Percentiles rank a stretch among this genome's conserved stretches.
Conservation (phyloP, 495 filamentous ascomycete genomes). For the Darksidea phi region DNA sequence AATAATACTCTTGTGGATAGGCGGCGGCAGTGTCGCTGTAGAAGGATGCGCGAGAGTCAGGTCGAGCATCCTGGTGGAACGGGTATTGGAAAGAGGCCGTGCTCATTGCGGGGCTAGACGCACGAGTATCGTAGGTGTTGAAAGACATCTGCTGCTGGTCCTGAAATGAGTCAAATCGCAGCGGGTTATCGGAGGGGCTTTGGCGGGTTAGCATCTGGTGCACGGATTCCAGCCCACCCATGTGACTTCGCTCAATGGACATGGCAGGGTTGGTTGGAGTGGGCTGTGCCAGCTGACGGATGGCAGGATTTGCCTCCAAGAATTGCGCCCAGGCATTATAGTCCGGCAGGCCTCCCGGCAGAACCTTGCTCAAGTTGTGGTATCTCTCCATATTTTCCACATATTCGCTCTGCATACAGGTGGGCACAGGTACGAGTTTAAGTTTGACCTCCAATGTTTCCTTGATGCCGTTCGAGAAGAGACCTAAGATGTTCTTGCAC, state of each 20-base stretch:
- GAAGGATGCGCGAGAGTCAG: constrained; percentile 49
- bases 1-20: neutral
- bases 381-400: constrained; percentile 62
- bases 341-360: constrained; percentile 62
- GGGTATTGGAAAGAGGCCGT: constrained; percentile 33
- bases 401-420: constrained; percentile 67
- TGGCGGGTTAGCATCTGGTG: constrained; percentile 34
- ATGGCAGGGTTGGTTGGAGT: neutral
- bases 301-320: constrained; percentile 40
- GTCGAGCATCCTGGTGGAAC: constrained; percentile 40
- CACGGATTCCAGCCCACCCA: constrained; percentile 28
- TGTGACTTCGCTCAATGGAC: neutral
- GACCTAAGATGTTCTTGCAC: constrained; percentile 74
- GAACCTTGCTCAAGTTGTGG: constrained; percentile 58
- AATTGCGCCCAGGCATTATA: constrained; percentile 58
- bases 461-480: constrained; percentile 78
- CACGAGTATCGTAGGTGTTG: constrained; percentile 39
- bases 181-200: neutral
- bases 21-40: constrained; percentile 29
- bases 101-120: constrained; percentile 47
- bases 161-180: neutral
- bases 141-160: constrained; percentile 21
- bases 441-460: constrained; percentile 95
- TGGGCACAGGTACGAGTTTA: constrained; percentile 77
- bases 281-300: constrained; percentile 26